Base-by-base conservation (phyloP, 768 basidiomycete genomes). In the Chalciporus piperatus region DNA sequence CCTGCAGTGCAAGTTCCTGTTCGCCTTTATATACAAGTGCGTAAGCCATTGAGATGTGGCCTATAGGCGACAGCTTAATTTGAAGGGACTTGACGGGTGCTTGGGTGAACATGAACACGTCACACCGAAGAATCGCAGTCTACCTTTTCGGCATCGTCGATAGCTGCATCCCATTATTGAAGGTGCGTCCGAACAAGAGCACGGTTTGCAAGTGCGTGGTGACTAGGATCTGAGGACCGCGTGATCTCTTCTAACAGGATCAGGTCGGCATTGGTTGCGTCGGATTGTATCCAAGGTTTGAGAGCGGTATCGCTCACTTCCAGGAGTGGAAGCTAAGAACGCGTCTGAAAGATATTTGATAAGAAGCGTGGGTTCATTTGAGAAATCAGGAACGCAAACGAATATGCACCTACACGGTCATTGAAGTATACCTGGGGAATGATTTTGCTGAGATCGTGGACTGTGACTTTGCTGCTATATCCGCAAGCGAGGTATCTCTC, bases 131-230 rank as follows among this genome's bases (percentile, higher is more conserved):
- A n/a, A 33, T 33, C 10, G 13, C 6, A 37, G 22, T 2, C 3
- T 41, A 56, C 57, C 47, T 47, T 47, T 38, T 47, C 44, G 16
- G 38, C 48, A 14, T 57, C 53, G 12, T 54, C 48, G 12, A 49
- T 28, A 9, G 50, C 50, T n/a, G 6, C 17, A 19, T 39, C 12
- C 39, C 43, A 37, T 6, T 19, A 20, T 27, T 33, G 41, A 4
- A 20, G 39, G 13, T 41, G 41, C 1, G 17, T n/a, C 14, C 48
- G 17, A 20, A 55, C 23, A 7, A 56, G 35, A 1, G 55, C 39
- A 7, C 52, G 52, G 3, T 42, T 17, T n/a, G 55, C 47, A 3
- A 46, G 35, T 8, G 46, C 35, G 11, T n/a, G 28, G 12, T 38
- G 11, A 41, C 22, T 37, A 8, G 33, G n/a, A 14, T 25, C 14